A percentile compares a stretch with the other conserved stretches of the same genome.
Conservation (phyloP, 2,329 filamentous ascomycete species). For the Epichloe coenophiala region DNA sequence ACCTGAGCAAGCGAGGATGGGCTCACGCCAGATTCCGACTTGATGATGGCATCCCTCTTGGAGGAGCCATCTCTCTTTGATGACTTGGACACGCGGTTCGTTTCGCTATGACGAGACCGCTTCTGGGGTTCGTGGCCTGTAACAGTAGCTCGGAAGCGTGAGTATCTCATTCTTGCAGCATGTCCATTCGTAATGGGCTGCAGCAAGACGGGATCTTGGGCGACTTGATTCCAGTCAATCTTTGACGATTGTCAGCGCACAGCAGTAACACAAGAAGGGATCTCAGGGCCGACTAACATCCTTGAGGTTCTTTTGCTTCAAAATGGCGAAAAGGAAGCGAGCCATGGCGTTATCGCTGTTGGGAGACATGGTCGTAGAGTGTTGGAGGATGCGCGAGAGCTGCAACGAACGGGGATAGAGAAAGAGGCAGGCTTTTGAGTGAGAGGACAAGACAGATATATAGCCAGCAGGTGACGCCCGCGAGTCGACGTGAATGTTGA, state of each 20-base stretch:
- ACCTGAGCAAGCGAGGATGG: constrained; percentile 18
- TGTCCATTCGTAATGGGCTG: constrained; percentile 46
- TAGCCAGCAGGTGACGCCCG: not conserved
- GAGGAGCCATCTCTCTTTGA: constrained; percentile 20
- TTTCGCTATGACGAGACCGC: constrained; percentile 28
- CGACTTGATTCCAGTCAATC: constrained; percentile 48
- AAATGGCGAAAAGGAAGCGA: constrained; percentile 44
- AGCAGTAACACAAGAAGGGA: not conserved
- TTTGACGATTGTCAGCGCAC: constrained; percentile 13
- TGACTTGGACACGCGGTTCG: constrained; percentile 31
- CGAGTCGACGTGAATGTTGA: not conserved
- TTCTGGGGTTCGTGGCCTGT: constrained; percentile 34
- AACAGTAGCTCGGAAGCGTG: constrained; percentile 36
- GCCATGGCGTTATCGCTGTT: constrained; percentile 44
- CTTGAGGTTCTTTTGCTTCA: constrained; percentile 46
- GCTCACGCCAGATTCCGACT: constrained; percentile 24
- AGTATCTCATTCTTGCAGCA: constrained; percentile 47
- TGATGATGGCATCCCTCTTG: constrained; percentile 24
- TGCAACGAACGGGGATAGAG: not conserved
- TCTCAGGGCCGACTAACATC: constrained; percentile 32
- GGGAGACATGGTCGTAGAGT: constrained; percentile 28
- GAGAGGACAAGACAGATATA: not conserved
- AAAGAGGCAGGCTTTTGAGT: not conserved
- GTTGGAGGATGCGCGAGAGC: not conserved
- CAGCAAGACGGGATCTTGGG: constrained; percentile 37